These are phyloP conservation scores for Barbatosphaeria neglecta DNA, from an alignment of 495 filamentous ascomycete species.

Conservation along the genomic window DNA sequence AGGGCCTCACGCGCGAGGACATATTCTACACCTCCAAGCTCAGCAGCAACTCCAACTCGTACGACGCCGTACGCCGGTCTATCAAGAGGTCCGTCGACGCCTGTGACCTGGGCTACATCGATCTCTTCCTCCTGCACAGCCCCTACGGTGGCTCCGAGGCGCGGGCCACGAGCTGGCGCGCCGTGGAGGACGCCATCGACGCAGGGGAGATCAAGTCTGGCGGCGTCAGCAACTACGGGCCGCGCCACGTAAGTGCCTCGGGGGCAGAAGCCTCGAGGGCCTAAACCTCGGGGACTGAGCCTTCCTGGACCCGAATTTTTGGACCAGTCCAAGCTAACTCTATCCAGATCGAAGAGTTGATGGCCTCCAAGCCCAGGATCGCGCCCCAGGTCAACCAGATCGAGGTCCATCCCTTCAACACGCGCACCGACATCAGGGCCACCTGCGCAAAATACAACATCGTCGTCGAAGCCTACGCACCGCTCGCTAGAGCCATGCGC, in stretches of 20 bases:
- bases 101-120: constrained; percentile 52
- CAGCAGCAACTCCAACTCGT: constrained; percentile 39
- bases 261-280: not conserved
- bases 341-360: constrained; percentile 47
- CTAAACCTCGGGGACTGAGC: not conserved
- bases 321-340: not conserved
- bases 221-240: constrained; percentile 59
- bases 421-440: constrained; percentile 41
- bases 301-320: too few species aligned
- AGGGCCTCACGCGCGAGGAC: constrained; percentile 40
- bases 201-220: constrained; percentile 47
- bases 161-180: constrained; percentile 50
- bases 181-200: constrained; percentile 52
- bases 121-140: constrained; percentile 57
- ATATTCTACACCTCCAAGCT: constrained; percentile 62
- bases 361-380: constrained; percentile 39
- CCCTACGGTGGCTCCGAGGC: constrained; percentile 51
- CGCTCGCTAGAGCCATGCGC: constrained; percentile 44
- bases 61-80: constrained; percentile 42
- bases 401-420: constrained; percentile 61
- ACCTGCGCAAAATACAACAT: constrained; percentile 45
- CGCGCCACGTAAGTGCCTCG: constrained; percentile 39
- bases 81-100: constrained; percentile 43
- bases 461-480: constrained; percentile 53
- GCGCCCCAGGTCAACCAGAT: constrained; percentile 54